phyloP scores from a whole-genome alignment of 768 basidiomycete genomes.

The Naganishia onofrii region DNA sequence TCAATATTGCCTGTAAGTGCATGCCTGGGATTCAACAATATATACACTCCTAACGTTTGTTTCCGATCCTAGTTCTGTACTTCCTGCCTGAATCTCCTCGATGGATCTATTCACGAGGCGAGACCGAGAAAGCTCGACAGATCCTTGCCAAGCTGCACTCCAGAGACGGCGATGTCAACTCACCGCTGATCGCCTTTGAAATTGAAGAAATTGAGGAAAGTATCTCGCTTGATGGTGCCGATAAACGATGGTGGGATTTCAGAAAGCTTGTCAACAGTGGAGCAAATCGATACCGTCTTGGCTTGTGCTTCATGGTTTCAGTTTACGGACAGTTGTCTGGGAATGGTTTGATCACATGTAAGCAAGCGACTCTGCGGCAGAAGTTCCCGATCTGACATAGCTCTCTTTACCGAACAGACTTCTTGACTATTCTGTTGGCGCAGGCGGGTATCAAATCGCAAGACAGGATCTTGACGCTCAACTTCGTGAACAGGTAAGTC shows the following conservation, averaged over 20 bases:
- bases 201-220: constrained; percentile 61
- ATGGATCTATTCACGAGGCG: constrained; percentile 60
- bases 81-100: constrained; percentile 61
- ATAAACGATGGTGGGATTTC: constrained; percentile 60
- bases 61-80: neutral
- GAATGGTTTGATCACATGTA: constrained; percentile 57
- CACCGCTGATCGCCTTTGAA: constrained; percentile 59
- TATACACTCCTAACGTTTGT: neutral
- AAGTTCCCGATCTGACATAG: neutral
- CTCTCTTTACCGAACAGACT: constrained; percentile 41
- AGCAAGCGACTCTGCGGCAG: constrained; percentile 4
- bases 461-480: constrained; percentile 54
- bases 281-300: constrained; percentile 57
- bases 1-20: constrained; percentile 10
- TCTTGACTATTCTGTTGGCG: constrained; percentile 41
- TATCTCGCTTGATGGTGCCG: constrained; percentile 55
- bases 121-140: constrained; percentile 54
- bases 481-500: constrained; percentile 57
- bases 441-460: constrained; percentile 51
- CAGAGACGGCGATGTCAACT: constrained; percentile 55
- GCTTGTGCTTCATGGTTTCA: constrained; percentile 60
- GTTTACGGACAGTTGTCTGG: constrained; percentile 55
- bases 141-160: constrained; percentile 60
- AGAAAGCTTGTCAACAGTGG: constrained; percentile 57
- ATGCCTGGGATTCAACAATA: neutral